Conservation (phyloP, 2,329 filamentous ascomycete species). For the Arachnopeziza araneosa region DNA sequence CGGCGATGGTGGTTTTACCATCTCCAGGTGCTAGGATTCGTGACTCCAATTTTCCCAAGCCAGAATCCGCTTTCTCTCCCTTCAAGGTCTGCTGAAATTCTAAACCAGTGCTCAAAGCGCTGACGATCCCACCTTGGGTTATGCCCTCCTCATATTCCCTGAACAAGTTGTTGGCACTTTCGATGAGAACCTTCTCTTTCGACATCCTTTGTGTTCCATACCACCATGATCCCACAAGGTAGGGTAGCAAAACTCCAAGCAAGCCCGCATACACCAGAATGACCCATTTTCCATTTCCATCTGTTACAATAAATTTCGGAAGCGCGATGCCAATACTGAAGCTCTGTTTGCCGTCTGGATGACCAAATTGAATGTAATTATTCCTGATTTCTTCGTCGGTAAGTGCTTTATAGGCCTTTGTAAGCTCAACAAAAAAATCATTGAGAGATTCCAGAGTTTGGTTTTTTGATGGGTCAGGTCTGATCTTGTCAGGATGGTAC, state of each 20-base stretch:
- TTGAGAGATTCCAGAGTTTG: conserved; percentile 82
- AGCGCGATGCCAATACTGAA: conserved; percentile 97
- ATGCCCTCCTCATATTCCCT: conserved; percentile 84
- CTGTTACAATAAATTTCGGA: conserved; percentile 84
- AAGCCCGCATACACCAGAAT: conserved; percentile 82
- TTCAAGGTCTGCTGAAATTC: conserved; percentile 76
- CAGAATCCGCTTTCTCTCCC: conserved; percentile 73
- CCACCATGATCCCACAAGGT: conserved; percentile 96
- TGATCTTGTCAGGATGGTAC: conserved; percentile 89
- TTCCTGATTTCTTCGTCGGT: conserved; percentile 97
- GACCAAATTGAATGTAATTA: conserved; percentile 93
- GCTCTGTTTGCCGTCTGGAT: conserved; percentile 97
- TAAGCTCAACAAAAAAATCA: conserved; percentile 85
- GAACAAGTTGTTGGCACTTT: conserved; percentile 92
- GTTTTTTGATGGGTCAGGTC: conserved; percentile 79
- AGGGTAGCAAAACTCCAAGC: conserved; percentile 85
- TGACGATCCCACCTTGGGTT: conserved; percentile 72
- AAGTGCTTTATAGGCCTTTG: conserved; percentile 95
- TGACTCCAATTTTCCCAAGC: conserved; percentile 78
- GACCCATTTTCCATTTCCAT: conserved; percentile 94
- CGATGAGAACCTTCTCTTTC: conserved; percentile 87
- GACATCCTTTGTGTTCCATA: conserved; percentile 92
- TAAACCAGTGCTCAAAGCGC: conserved; percentile 75
- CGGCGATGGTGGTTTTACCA: conserved; percentile 44
- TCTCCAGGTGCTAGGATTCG: conserved; percentile 62